phyloP scores from a whole-genome alignment of 768 basidiomycete species.

The Calocybe gangraenosa region DNA sequence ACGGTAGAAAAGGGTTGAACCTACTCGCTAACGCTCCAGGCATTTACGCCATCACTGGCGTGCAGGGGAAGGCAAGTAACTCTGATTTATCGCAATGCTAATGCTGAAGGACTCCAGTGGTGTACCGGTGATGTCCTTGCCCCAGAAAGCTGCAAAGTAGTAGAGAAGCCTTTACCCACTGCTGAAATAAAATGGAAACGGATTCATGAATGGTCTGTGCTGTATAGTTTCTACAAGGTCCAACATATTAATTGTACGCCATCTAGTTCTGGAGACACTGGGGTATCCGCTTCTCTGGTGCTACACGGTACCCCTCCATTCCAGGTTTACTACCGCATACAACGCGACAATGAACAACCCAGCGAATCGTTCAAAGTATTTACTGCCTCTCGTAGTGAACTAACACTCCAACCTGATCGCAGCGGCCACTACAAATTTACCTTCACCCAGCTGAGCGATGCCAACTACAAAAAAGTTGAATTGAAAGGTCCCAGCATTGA shows the following conservation, averaged over 20 bases:
- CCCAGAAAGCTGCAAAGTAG: constrained; percentile 74
- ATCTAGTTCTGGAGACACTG: constrained; percentile 81
- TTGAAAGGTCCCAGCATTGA: constrained; percentile 76
- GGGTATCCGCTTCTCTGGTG: constrained; percentile 82
- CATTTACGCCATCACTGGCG: constrained; percentile 66
- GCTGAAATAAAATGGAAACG: constrained; percentile 87
- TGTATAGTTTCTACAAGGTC: neutral
- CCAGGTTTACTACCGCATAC: constrained; percentile 71
- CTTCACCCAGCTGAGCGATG: constrained; percentile 76
- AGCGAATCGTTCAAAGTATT: constrained; percentile 59
- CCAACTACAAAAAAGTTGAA: constrained; percentile 74
- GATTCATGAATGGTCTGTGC: constrained; percentile 80
- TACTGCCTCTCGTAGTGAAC: constrained; percentile 67
- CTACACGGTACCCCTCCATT: constrained; percentile 90
- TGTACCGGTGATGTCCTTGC: constrained; percentile 83
- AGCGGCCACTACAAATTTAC: constrained; percentile 88
- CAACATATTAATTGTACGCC: constrained; percentile 1
- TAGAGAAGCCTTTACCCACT: constrained; percentile 70
- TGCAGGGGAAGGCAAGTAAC: constrained; percentile 60
- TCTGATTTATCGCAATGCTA: constrained; percentile 2
- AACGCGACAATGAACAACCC: constrained; percentile 63
- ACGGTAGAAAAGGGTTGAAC: constrained; percentile 36
- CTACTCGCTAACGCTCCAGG: constrained; percentile 62
- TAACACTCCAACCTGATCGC: constrained; percentile 81
- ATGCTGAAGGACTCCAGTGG: constrained; percentile 33